Evolutionary conservation across 768 basidiomycete species (phyloP), one percentile per base, ranked within the genome.

Genomic region (Phaeotremella fagi): DNA sequence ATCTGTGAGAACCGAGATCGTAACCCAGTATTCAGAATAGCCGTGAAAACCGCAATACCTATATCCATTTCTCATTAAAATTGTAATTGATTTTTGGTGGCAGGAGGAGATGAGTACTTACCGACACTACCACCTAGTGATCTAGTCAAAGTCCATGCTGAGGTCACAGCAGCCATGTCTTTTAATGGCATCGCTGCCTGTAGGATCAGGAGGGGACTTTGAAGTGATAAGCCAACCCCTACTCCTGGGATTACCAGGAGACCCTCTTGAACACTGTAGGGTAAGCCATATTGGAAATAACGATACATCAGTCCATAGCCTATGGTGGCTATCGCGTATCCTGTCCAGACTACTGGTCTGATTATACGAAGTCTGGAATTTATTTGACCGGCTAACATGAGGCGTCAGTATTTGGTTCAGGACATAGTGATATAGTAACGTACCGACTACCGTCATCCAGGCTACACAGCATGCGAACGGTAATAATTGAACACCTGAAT

Each of bases 131-230:
- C 68, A 4, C 72, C 72, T n/a, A 69, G 52, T 20, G 58, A 55
- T 45, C 72, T 37, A 1, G 64, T 68, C n/a, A 74, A 45, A 2
- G 54, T 45, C 62, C 64, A 74, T 1, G 68, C 66, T 25, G 50
- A 48, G 2, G 72, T 74, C 4, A 64, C 50, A 18, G 69, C 64
- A 11, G 67, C 70, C 70, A 72, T 72, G 12, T 74, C 73, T 37
- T 69, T 71, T 33, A 74, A 35, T 1, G 73, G 73, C 73, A 74
- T 74, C 5, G 73, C 72, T 15, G 69, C 64, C 46, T 72, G 71
- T 0, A 74, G 36, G 24, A 68, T 56, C 20, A 74, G 42, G 41
- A 72, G 43, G 0, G 71, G 71, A 3, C 57, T 51, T 12, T 52
- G 50, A 0, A 74, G 54, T 23, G 62, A 63, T 20, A 63, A 45